Base-by-base conservation (phyloP, 2,329 filamentous ascomycete species). In the Diplodia sapinea region DNA sequence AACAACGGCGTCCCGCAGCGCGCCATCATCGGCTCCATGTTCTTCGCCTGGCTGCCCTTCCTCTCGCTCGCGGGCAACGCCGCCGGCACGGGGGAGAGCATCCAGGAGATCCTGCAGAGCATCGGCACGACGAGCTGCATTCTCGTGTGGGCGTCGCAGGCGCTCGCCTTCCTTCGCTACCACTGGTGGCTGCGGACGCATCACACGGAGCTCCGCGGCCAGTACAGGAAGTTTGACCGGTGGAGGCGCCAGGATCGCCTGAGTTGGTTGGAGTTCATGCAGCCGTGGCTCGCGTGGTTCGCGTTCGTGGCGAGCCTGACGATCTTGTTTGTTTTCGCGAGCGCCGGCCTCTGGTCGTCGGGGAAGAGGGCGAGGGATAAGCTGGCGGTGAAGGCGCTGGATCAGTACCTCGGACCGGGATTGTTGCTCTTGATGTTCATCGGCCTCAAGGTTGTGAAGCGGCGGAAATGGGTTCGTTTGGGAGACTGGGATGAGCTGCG, bases 81-180 rank as follows among this genome's bases (percentile, higher is more conserved):
- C 2, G 17, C 29, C 20, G 33, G 47, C 23, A 40, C 65, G 20
- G 33, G 54, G 7, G 26, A 26, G 3, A 51, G 20, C 20, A 33
- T 63, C 17, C 65, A 67, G 31, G 55, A 67, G 8, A 54, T 67
- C 26, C 23, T 67, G 31, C 43, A 51, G 13, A 63, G 50, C 26
- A 43, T 62, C 2, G 65, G 65, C 7, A 63, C 65, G 4, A 67
- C 65, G 2, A 67, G 55, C 50, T 67, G 65, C 17, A 43, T 67
- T 8, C 43, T 67, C 6, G 65, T 67, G 12, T 67, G 65, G 65
- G 65, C 65, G 15, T 47, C 65, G 12, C 65, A 67, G 55, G 47
- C 43, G 13, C 33, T 50, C 4, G 65, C 56, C 5, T 67, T 63
- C 40, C n/a, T 67, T 4, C 33, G 65, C 31, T 67, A 67, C 15